phyloP scores from a whole-genome alignment of 371 early-diverging fungal genomes.

The Rhizopus arrhizus region DNA sequence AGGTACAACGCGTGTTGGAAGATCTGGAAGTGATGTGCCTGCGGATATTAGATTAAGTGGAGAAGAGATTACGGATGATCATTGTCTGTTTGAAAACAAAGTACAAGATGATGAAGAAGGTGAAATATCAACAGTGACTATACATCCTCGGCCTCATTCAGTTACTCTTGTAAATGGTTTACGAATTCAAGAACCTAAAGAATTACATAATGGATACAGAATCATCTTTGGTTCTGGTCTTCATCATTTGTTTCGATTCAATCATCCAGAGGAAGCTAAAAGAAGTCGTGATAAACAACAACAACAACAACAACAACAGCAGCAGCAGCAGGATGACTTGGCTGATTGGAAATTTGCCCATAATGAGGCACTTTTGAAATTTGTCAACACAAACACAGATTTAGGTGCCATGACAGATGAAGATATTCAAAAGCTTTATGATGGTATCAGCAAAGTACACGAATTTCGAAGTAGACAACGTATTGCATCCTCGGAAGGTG shows the following conservation, averaged over 20 bases:
- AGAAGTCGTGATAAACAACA: slow-evolving; percentile 55
- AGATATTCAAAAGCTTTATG: slow-evolving; percentile 56
- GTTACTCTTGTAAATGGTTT: slow-evolving; percentile 77
- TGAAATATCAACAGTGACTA: slow-evolving; percentile 52
- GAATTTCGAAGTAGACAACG: slow-evolving; percentile 48
- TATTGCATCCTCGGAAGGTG: slow-evolving; percentile 44
- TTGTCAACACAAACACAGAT: slow-evolving; percentile 41
- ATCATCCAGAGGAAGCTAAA: slow-evolving; percentile 82
- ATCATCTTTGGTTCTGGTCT: slow-evolving; percentile 75
- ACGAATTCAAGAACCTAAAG: slow-evolving; percentile 57
- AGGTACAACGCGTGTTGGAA: slow-evolving; percentile 75
- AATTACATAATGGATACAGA: slow-evolving; percentile 72
- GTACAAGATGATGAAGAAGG: slow-evolving; percentile 16
- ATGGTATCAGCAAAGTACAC: slow-evolving; percentile 54
- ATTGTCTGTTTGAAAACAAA: slow-evolving; percentile 75
- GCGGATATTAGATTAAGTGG: slow-evolving; percentile 77
- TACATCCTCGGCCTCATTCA: slow-evolving; percentile 61
- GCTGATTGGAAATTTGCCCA: slow-evolving; percentile 81
- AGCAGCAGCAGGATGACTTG: slow-evolving; percentile 40
- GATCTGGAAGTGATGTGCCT: slow-evolving; percentile 39
- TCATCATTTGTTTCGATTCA: slow-evolving; percentile 81
- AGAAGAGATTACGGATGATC: slow-evolving; percentile 66
- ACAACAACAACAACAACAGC: slow-evolving; percentile 36
- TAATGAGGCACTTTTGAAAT: slow-evolving; percentile 63
- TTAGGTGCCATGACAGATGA: slow-evolving; percentile 52